Evolutionary conservation across 2,329 filamentous ascomycete species (phyloP).

Genomic region (Harringtonia aguacate): DNA sequence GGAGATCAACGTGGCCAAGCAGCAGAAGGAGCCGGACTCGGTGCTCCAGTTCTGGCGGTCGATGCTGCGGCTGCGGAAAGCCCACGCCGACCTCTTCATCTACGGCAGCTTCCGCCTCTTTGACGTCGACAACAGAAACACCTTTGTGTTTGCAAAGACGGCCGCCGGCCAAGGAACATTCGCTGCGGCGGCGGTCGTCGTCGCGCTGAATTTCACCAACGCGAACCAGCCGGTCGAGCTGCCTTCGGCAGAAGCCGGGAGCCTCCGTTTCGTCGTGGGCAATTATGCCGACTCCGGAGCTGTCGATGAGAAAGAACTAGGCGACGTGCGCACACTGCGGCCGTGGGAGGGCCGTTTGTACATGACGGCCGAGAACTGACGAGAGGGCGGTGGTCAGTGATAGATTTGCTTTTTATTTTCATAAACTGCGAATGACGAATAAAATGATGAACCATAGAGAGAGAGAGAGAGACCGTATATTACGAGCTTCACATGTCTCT

Average conservation of each 20-base stretch:
- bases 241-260: conserved; percentile 9
- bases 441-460: too few relatives aligned
- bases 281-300: conserved; percentile 19
- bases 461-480: too few relatives aligned
- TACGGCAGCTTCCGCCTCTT: conserved; percentile 47
- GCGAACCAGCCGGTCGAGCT: conserved; percentile 21
- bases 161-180: conserved; percentile 5
- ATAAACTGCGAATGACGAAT: too few relatives aligned
- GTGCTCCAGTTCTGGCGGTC: conserved; percentile 52
- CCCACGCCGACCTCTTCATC: conserved; percentile 47
- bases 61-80: conserved; percentile 41
- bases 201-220: conserved; percentile 32
- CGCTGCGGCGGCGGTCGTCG: conserved; percentile 14
- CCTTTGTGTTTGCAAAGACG: conserved; percentile 34
- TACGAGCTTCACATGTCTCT: neutral
- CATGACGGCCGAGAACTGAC: neutral
- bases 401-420: neutral
- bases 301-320: conserved; percentile 1
- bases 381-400: neutral
- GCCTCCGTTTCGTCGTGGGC: conserved; percentile 15
- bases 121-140: conserved; percentile 32
- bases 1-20: conserved; percentile 43
- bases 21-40: conserved; percentile 30
- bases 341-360: conserved; percentile 26
- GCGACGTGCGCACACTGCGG: conserved; percentile 13